Percentiles rank a stretch among this genome's conserved stretches.
phyloP scores from a whole-genome alignment of 805 yeast genomes.

The Candida odintsovae region DNA sequence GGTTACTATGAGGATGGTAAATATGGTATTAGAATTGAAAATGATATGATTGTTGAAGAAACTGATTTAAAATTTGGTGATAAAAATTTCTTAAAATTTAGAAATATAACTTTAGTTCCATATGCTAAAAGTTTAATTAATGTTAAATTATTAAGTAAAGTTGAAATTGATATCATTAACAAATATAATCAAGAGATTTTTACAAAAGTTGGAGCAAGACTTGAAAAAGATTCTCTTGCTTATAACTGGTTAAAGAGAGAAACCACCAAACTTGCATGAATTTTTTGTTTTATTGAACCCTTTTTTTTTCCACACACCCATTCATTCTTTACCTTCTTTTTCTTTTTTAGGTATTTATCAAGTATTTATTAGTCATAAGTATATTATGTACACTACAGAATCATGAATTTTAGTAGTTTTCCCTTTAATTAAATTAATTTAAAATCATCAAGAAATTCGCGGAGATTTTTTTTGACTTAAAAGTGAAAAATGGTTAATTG shows the following conservation, averaged over 20 bases:
- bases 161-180: slow-evolving; percentile 68
- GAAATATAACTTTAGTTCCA: slow-evolving; percentile 82
- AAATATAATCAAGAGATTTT: slow-evolving; percentile 56
- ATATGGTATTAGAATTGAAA: slow-evolving; percentile 86
- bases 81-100: slow-evolving; percentile 59
- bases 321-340: neutral
- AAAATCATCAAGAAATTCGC: neutral
- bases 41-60: slow-evolving; percentile 57
- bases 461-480: neutral
- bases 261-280: slow-evolving; percentile 15
- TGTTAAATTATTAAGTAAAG: slow-evolving; percentile 41
- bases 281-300: neutral
- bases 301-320: neutral
- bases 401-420: neutral
- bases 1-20: slow-evolving; percentile 90
- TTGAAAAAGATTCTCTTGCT: slow-evolving; percentile 56
- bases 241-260: slow-evolving; percentile 69
- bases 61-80: slow-evolving; percentile 46
- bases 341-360: neutral
- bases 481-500: neutral
- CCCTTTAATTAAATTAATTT: too few relatives aligned
- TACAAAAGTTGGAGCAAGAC: slow-evolving; percentile 40
- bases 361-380: neutral
- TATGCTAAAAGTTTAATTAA: slow-evolving; percentile 76
- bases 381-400: neutral